Evolutionary conservation across 164 flowering plant genomes (phyloP), one percentile per base, ranked within the genome.

Genomic region (Kalanchoe fedtschenkoi): DNA sequence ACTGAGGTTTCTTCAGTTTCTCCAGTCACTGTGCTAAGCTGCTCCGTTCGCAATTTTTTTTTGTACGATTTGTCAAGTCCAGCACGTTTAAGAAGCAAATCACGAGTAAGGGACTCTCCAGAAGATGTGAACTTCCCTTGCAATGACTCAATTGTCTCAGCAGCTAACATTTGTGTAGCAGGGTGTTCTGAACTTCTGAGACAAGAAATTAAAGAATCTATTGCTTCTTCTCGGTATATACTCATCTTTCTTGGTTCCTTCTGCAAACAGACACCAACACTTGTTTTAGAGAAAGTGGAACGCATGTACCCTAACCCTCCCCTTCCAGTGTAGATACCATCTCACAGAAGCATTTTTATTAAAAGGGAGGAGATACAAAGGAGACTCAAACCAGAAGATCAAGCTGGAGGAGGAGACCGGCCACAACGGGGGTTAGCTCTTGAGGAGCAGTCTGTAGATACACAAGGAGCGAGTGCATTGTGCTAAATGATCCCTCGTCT

Each of bases 211-310:
- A 88, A 82, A 64, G 73, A 60, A 74, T 86, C 91, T 34, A 88
- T 74, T 34, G 96, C 89, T 70, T 88, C 91, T 72, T 88, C 91
- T 16, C 96, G 77, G 68, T 79, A 88, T 51, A 88, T 88, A 69
- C 96, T 88, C 88, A 84, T 86, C 72, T 86, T 86, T 73, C 88
- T 82, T 21, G 96, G 91, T 42, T 86, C 89, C 19, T 59, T 76
- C 91, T 84, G 67, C 66, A 53, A 37, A 21, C 19, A 54, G 35
- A 7, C 34, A 24, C 29, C 30, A 53, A 26, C 47, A 37, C 15
- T 7, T 1, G 4, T 24, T 1, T n/a, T 42, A 42, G 13, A 46
- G 22, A 28, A 41, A 14, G 24, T 19, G 6, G 47, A 6, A n/a
- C n/a, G n/a, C n/a, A n/a, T n/a, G n/a, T n/a, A n/a, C n/a, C n/a